Evolutionary conservation across 176 grass and related monocot species (phyloP), one percentile per base, ranked within the genome.

Genomic region (Ensete ventricosum): DNA sequence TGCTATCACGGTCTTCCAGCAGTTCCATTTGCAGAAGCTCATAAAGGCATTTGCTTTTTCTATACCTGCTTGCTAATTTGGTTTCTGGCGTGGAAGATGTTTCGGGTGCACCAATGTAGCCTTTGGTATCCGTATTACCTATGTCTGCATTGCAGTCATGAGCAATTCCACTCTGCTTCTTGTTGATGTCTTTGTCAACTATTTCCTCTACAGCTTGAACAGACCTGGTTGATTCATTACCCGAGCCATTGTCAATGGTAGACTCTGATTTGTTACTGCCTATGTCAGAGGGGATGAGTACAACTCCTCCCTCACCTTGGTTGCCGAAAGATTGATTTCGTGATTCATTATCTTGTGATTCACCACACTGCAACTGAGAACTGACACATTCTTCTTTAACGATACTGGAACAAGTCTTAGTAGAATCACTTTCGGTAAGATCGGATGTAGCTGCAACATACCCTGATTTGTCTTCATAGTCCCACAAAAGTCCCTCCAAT

Each of bases 21-120:
- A 96, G 77, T 69, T 96, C 92, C 84, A 96, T 87, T 72, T 88
- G 81, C 73, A 96, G 86, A 52, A 96, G 75, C 75, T 96, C 92
- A 55, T 89, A 96, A 80, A 96, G 92, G n/a, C 84, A 74, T 64
- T 87, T 96, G 82, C 86, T 89, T 82, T 83, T 96, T 81, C 84
- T 89, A 58, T 73, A 76, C 69, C 67, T 73, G 50, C 83, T 84
- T 20, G 69, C 67, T 60, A 77, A 74, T 81, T 79, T 84, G n/a
- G 43, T 77, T 79, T 72, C 78, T 21, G 75, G 50, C 62, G 62
- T 69, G 62, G 50, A 77, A 54, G 55, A 63, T 19, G 27, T 54
- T 67, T 84, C 75, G 4, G 22, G 29, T 55, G 48, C 64, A 82
- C 73, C 64, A 11, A 59, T 70, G 25, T 73, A 81, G 54, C 50